Conservation (phyloP, 1,284 basidiomycete genomes). For the Omphalotus olearius region DNA sequence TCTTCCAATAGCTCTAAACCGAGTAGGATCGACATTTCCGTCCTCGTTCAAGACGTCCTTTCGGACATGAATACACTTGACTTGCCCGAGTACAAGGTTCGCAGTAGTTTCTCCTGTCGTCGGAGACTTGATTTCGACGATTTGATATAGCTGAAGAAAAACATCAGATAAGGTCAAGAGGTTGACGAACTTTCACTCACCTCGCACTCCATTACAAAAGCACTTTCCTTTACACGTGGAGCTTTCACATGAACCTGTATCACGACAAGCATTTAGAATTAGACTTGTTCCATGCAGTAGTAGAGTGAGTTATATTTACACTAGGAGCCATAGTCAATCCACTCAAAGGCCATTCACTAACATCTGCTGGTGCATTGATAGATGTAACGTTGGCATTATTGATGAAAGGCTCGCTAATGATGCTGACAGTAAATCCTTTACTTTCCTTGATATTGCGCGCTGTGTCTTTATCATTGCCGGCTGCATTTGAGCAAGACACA, state of each 20-base stretch:
- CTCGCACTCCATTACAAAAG: slow-evolving; percentile 69
- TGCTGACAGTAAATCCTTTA: slow-evolving; percentile 61
- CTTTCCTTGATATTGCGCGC: slow-evolving; percentile 51
- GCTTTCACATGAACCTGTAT: slow-evolving; percentile 49
- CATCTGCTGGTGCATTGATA: slow-evolving; percentile 52
- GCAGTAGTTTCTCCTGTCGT: slow-evolving; percentile 26
- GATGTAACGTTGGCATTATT: slow-evolving; percentile 60
- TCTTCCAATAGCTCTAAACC: slow-evolving; percentile 41
- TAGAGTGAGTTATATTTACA: slow-evolving; percentile 28
- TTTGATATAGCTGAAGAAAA: slow-evolving; percentile 37
- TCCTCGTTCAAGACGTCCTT: slow-evolving; percentile 39
- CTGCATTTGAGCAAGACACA: no score
- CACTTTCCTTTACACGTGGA: slow-evolving; percentile 66
- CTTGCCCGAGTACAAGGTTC: slow-evolving; percentile 56
- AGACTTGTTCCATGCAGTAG: background rate
- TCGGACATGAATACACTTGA: slow-evolving; percentile 61
- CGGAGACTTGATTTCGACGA: slow-evolving; percentile 41
- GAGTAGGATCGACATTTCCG: background rate
- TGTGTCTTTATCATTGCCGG: slow-evolving; percentile 46
- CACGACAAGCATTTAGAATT: slow-evolving; percentile 13
- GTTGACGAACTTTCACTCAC: background rate
- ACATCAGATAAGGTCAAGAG: background rate
- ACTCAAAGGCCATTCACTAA: slow-evolving; percentile 63
- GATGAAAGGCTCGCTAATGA: slow-evolving; percentile 69
- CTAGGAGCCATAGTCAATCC: slow-evolving; percentile 58